Evolutionary conservation across 352 stramenopile species (phyloP).

Genomic region (Pythium aquatile): DNA sequence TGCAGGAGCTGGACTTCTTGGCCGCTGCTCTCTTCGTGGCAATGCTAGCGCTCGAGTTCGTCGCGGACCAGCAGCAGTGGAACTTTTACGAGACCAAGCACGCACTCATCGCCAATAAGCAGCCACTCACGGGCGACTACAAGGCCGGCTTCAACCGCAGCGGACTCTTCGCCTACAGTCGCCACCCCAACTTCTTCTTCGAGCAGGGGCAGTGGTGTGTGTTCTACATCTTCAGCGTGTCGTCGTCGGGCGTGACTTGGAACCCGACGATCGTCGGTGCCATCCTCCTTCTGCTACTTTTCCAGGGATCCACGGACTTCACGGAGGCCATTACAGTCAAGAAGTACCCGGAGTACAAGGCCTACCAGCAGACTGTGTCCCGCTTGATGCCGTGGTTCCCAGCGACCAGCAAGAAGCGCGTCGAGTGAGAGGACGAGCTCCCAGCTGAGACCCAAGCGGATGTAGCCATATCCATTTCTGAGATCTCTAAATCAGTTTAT

Average conservation of each 20-base stretch:
- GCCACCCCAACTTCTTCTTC: slow-evolving; percentile 93
- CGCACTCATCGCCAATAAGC: slow-evolving; percentile 43
- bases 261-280: slow-evolving; percentile 83
- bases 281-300: slow-evolving; percentile 82
- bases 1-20: slow-evolving; percentile 68
- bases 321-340: slow-evolving; percentile 87
- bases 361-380: slow-evolving; percentile 83
- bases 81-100: slow-evolving; percentile 90
- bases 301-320: slow-evolving; percentile 88
- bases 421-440: slow-evolving; percentile 6
- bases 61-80: slow-evolving; percentile 92
- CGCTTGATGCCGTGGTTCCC: slow-evolving; percentile 61
- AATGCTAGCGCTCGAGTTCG: slow-evolving; percentile 74
- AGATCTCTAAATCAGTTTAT: background rate
- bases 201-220: slow-evolving; percentile 91
- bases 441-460: background rate
- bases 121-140: slow-evolving; percentile 65
- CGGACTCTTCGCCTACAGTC: slow-evolving; percentile 90
- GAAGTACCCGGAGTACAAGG: slow-evolving; percentile 90
- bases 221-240: slow-evolving; percentile 90
- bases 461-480: background rate
- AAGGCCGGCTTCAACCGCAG: slow-evolving; percentile 79
- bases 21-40: slow-evolving; percentile 61
- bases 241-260: slow-evolving; percentile 38
- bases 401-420: slow-evolving; percentile 13